Evolutionary conservation across 495 filamentous ascomycete species (phyloP).

Genomic region (Neurospora sp.): DNA sequence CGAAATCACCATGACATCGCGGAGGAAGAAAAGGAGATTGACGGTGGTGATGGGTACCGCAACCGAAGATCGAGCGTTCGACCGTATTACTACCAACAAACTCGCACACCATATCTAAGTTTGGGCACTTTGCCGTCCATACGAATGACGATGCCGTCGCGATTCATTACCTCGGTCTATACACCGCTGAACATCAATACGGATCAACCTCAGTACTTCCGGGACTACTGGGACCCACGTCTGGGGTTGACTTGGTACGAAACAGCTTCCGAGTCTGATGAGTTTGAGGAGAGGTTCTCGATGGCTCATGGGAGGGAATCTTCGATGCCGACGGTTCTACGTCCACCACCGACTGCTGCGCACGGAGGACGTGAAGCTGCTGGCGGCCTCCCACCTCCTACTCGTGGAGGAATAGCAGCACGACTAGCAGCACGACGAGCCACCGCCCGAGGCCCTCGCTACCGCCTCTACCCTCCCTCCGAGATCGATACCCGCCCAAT

Average conservation of each 20-base stretch:
- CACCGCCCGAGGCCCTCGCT: not conserved
- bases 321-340: not conserved
- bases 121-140: slow-evolving; percentile 15
- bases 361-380: not conserved
- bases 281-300: not conserved
- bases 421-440: not conserved
- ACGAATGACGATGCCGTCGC: slow-evolving; percentile 17
- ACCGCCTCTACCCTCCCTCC: not conserved
- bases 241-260: slow-evolving; percentile 11
- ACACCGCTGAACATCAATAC: not conserved
- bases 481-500: not conserved
- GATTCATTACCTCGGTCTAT: slow-evolving; percentile 7
- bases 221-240: not conserved
- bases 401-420: not conserved
- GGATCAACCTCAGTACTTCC: not conserved
- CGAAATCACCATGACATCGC: not conserved
- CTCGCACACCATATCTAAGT: slow-evolving; percentile 13
- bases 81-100: slow-evolving; percentile 2
- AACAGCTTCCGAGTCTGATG: slow-evolving; percentile 1
- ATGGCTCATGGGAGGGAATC: not conserved
- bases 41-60: not conserved
- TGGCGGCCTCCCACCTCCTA: not conserved
- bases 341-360: not conserved
- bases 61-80: slow-evolving; percentile 3
- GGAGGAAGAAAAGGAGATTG: not conserved